A percentile compares a stretch with the other conserved stretches of the same genome.
Evolutionary conservation across 345 rosid genomes (phyloP).

Genomic region (Reutealis trisperma): DNA sequence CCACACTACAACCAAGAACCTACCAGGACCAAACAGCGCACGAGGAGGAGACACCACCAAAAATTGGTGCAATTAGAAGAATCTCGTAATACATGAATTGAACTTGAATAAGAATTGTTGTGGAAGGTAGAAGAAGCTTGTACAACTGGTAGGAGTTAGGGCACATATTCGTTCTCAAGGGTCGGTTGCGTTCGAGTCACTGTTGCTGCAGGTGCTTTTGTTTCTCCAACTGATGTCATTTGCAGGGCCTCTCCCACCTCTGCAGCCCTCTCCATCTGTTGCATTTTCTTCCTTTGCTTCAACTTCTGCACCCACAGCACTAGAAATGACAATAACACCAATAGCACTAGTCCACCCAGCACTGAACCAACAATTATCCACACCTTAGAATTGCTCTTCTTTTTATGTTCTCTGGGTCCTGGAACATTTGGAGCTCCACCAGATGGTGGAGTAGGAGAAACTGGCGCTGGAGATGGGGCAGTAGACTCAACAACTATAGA

Average conservation of each 20-base stretch:
- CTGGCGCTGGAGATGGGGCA: conserved; percentile 50
- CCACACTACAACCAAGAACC: conserved; percentile 39
- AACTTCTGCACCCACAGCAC: conserved; percentile 55
- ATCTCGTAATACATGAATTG: conserved; percentile 42
- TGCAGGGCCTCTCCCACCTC: conserved; percentile 83
- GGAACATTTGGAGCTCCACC: conserved; percentile 19
- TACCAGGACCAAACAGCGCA: conserved; percentile 27
- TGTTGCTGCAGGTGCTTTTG: conserved; percentile 81
- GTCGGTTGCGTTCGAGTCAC: conserved; percentile 86
- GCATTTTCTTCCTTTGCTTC: conserved; percentile 64
- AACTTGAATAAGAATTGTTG: conserved; percentile 44
- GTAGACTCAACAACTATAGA: conserved; percentile 69
- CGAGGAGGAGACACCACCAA: conserved; percentile 31
- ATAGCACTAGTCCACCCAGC: conserved; percentile 60
- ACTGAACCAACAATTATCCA: conserved; percentile 87
- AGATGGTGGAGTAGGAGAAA: conserved; percentile 21
- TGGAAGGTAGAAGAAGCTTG: conserved; percentile 31
- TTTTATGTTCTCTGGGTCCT: conserved; percentile 12
- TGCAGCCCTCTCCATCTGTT: conserved; percentile 91
- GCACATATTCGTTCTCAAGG: conserved; percentile 85
- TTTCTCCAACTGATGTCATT: conserved; percentile 75
- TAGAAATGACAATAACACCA: conserved; percentile 49
- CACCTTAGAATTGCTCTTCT: conserved; percentile 38
- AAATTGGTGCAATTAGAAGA: conserved; percentile 46
- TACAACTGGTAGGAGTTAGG: conserved; percentile 33